These are phyloP conservation scores for Aspergillus sojae DNA, from an alignment of 2,329 filamentous ascomycete species.

Conservation along the genomic window DNA sequence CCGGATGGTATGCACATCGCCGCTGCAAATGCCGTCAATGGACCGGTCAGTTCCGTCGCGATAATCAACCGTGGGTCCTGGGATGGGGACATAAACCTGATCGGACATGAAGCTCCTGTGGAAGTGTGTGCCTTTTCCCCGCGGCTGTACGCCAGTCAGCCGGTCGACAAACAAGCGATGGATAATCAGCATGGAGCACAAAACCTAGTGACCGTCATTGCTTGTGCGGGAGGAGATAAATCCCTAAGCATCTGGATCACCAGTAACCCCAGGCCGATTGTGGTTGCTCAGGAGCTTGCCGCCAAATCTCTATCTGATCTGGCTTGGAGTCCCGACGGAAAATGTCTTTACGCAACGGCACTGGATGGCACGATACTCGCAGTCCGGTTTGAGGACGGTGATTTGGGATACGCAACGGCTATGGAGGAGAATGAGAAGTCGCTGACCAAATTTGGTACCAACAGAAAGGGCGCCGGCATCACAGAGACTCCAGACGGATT, in stretches of 20 bases:
- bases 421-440: slow-evolving; percentile 90
- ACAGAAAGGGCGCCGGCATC: slow-evolving; percentile 84
- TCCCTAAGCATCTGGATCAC: slow-evolving; percentile 98
- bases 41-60: slow-evolving; percentile 93
- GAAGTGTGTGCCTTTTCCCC: slow-evolving; percentile 98
- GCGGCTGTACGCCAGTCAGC: slow-evolving; percentile 77
- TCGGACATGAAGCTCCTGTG: slow-evolving; percentile 94
- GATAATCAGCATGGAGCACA: slow-evolving; percentile 45
- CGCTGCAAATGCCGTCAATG: slow-evolving; percentile 94
- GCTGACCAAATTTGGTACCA: slow-evolving; percentile 87
- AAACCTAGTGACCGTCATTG: slow-evolving; percentile 82
- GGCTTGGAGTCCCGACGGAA: slow-evolving; percentile 90
- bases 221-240: slow-evolving; percentile 95
- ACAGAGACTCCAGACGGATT: slow-evolving; percentile 90
- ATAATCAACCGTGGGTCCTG: slow-evolving; percentile 90
- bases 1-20: slow-evolving; percentile 97
- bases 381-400: slow-evolving; percentile 79
- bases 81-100: slow-evolving; percentile 96
- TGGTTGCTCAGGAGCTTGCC: slow-evolving; percentile 85
- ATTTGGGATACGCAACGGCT: slow-evolving; percentile 85
- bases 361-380: slow-evolving; percentile 87
- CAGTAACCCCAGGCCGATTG: slow-evolving; percentile 85
- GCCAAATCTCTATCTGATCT: slow-evolving; percentile 93
- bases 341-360: slow-evolving; percentile 81
- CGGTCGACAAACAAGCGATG: slow-evolving; percentile 53